Evolutionary conservation across 2,329 filamentous ascomycete genomes (phyloP), one percentile per base, ranked within the genome.

Genomic region (Fusarium chaquense): DNA sequence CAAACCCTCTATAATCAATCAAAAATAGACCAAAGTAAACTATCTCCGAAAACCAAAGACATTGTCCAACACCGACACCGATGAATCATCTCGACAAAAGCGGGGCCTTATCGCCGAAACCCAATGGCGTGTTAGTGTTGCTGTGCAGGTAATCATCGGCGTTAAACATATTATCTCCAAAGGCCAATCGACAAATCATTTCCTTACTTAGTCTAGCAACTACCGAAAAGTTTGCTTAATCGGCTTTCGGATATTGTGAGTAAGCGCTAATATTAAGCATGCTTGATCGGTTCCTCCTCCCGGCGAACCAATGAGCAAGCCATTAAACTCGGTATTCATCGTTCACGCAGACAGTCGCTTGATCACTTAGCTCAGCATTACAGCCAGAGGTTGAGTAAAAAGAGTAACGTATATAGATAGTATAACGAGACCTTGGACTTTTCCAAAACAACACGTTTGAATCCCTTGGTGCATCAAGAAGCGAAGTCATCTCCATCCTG

Each of bases 101-200:
- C 11, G 51, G 57, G 12, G 6, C 3, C 15, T 33, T 46, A 68
- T 65, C 70, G 63, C 70, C 70, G 70, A 72, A 45, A 33, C 5
- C 45, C 44, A 56, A 49, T 50, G 26, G 11, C 20, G 6, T 46
- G 5, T 36, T 62, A 52, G 40, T 16, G 15, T 51, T 38, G 15
- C 47, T 57, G 33, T 28, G 22, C 18, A 7, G 15, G 7, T 55
- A 47, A 40, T 55, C 20, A n/a, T 71, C 65, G 61, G 69, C 54
- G 58, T 55, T 44, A 30, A 30, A 20, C 3, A 44, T 2, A n/a
- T n/a, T 44, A 24, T 44, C 24, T n/a, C 24, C 26, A 53, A 4
- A 5, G 6, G 33, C 18, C 28, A 18, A 13, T 12, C 12, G 18
- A 13, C 18, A 6, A 12, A 30, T 45, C 12, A 18, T 12, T 20